A percentile compares a stretch with the other conserved stretches of the same genome.
phyloP scores from a whole-genome alignment of 2,329 filamentous ascomycete species.

The Phaeoacremonium minimum region DNA sequence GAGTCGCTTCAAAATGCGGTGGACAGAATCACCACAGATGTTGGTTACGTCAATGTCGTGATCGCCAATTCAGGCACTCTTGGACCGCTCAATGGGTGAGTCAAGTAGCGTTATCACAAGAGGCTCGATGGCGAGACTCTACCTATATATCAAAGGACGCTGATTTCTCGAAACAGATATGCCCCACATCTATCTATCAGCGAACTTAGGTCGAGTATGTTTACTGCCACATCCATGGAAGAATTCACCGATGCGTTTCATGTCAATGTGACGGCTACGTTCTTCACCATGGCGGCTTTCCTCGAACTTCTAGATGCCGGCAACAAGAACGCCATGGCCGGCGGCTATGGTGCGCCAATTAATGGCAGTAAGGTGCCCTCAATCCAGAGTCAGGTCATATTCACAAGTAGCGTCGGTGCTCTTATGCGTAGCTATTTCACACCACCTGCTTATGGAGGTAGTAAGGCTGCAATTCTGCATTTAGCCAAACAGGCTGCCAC shows the following conservation, averaged over 20 bases:
- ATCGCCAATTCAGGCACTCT: constrained; percentile 58
- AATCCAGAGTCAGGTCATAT: constrained; percentile 42
- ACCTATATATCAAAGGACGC: no score
- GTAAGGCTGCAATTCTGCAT: constrained; percentile 65
- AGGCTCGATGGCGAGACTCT: no score
- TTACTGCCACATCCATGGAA: constrained; percentile 48
- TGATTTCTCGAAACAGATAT: no score
- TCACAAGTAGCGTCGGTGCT: constrained; percentile 61
- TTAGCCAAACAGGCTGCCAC: constrained; percentile 63
- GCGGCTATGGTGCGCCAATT: constrained; percentile 19
- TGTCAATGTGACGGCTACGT: constrained; percentile 59
- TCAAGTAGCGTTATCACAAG: no score
- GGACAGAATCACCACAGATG: constrained; percentile 44
- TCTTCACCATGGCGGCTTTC: constrained; percentile 65
- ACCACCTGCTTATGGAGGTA: constrained; percentile 63
- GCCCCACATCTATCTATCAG: constrained; percentile 14
- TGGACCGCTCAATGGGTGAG: constrained; percentile 15
- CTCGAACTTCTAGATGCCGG: constrained; percentile 62
- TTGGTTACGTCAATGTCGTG: constrained; percentile 60
- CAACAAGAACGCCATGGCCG: constrained; percentile 38
- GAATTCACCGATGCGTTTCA: constrained; percentile 54
- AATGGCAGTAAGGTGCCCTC: constrained; percentile 15
- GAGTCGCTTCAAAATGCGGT: constrained; percentile 55
- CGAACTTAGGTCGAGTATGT: constrained; percentile 38
- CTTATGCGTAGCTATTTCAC: constrained; percentile 55